Conservation (phyloP, 2,329 filamentous ascomycete species). For the Dactylonectria estremocensis region DNA sequence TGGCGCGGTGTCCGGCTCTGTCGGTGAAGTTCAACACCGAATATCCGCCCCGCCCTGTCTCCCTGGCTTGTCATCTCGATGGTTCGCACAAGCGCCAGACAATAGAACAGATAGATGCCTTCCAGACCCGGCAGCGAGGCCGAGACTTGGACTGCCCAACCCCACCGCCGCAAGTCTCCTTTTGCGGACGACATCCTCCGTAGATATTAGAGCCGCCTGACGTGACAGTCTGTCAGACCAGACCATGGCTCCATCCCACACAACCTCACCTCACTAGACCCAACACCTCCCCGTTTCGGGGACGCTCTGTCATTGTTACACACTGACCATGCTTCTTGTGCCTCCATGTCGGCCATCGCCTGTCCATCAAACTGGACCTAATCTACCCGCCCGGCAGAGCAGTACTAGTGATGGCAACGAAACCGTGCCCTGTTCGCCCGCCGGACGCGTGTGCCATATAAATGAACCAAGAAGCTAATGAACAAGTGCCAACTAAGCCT, state of each 20-base stretch:
- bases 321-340: slow-evolving; percentile 6
- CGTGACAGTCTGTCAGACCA: slow-evolving; percentile 14
- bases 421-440: slow-evolving; percentile 2
- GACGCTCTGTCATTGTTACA: neutral
- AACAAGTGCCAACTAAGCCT: slow-evolving; percentile 1
- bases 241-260: slow-evolving; percentile 36
- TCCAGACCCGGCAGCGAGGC: neutral
- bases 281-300: slow-evolving; percentile 13
- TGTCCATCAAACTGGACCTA: neutral
- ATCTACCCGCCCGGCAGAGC: neutral
- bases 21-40: slow-evolving; percentile 13
- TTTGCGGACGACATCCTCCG: slow-evolving; percentile 11
- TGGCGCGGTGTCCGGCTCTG: neutral
- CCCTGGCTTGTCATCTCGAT: slow-evolving; percentile 1
- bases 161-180: neutral
- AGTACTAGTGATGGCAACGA: neutral
- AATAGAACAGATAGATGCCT: neutral
- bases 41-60: slow-evolving; percentile 11
- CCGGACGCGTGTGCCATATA: neutral
- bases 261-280: slow-evolving; percentile 16
- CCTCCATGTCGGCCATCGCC: neutral
- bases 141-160: neutral
- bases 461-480: neutral
- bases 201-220: slow-evolving; percentile 29
- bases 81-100: neutral